phyloP scores from a whole-genome alignment of 2,329 filamentous ascomycete species.

The Fusarium robinianum region DNA sequence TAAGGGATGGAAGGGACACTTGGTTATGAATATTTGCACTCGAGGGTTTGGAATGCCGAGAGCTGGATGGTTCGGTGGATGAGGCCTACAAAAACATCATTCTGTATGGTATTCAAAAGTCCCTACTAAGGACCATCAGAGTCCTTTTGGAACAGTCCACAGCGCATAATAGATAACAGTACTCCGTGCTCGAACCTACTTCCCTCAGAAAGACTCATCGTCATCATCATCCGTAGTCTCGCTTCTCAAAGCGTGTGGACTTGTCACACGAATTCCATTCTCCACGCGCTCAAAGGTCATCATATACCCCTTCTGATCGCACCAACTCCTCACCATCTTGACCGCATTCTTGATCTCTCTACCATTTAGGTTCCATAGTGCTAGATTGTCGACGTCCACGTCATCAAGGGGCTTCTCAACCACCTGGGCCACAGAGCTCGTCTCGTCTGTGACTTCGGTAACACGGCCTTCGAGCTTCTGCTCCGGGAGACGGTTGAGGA shows the following conservation, averaged over 20 bases:
- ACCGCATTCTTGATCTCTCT: slow-evolving; percentile 54
- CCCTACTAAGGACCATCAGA: too few relatives aligned
- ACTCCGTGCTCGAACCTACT: too few relatives aligned
- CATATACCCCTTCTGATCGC: slow-evolving; percentile 48
- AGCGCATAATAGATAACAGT: too few relatives aligned
- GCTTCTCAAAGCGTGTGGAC: slow-evolving; percentile 46
- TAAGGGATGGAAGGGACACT: not conserved
- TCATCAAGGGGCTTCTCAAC: slow-evolving; percentile 35
- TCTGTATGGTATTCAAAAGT: too few relatives aligned
- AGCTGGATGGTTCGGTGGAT: too few relatives aligned
- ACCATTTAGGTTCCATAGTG: slow-evolving; percentile 49
- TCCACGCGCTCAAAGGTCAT: slow-evolving; percentile 50
- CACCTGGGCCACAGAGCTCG: too few relatives aligned
- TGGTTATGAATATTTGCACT: too few relatives aligned
- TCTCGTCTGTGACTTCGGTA: slow-evolving; percentile 5
- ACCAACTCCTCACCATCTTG: slow-evolving; percentile 53
- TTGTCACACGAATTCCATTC: slow-evolving; percentile 52
- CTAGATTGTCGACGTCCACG: slow-evolving; percentile 46
- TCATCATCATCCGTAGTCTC: slow-evolving; percentile 41
- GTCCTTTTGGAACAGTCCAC: too few relatives aligned
- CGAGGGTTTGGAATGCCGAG: too few relatives aligned
- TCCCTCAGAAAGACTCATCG: slow-evolving; percentile 11
- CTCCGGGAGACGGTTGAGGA: slow-evolving; percentile 44
- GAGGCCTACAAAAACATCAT: not conserved
- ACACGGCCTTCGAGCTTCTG: slow-evolving; percentile 5